These are phyloP conservation scores for Monosporozyma yasuniensis DNA, from an alignment of 805 yeast genomes.

Conservation along the genomic window DNA sequence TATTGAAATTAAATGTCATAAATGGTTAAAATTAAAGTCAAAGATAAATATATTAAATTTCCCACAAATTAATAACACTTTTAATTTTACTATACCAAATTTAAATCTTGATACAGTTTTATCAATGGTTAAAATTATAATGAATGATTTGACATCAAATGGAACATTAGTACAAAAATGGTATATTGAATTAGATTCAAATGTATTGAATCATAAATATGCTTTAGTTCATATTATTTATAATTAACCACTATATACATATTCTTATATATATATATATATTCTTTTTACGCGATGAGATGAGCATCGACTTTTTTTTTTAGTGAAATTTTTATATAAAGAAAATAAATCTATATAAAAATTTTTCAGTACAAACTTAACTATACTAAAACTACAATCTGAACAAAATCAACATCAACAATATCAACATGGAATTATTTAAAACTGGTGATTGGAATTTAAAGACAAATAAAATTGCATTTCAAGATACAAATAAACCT, in stretches of 20 bases:
- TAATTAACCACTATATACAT: no score
- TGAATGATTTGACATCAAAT: background rate
- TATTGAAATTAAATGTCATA: background rate
- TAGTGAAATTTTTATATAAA: no score
- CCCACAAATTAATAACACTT: background rate
- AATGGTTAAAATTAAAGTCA: background rate
- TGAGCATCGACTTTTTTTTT: background rate
- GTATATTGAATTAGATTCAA: background rate
- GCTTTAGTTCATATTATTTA: background rate
- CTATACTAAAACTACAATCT: no score
- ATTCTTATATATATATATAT: background rate
- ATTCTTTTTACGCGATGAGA: background rate
- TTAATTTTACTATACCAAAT: background rate
- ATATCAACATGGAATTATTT: conserved; percentile 58
- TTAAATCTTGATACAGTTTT: background rate
- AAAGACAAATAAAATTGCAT: conserved; percentile 43
- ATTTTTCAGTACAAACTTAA: background rate
- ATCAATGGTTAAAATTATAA: background rate
- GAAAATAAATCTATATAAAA: no score
- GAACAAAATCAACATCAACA: no score
- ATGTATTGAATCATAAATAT: background rate
- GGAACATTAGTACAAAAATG: background rate
- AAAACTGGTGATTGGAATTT: conserved; percentile 79
- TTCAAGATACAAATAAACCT: conserved; percentile 31
- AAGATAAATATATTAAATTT: background rate